A percentile compares a stretch with the other conserved stretches of the same genome.
Conservation (phyloP, 441 rosid species). For the Eutrema salsugineum region DNA sequence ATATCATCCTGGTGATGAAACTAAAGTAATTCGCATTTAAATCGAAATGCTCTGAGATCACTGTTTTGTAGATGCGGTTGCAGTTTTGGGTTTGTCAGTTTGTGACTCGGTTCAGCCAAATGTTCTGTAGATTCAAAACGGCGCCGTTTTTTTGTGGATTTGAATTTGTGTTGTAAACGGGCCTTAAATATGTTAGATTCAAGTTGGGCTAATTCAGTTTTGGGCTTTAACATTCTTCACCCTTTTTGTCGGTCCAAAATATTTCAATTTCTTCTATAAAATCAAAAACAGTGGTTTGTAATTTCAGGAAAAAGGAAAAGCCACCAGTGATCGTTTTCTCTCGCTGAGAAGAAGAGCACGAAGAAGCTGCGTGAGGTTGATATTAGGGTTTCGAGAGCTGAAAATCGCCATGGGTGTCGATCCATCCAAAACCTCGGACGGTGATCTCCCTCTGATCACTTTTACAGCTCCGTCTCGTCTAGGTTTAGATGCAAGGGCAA, state of each 20-base stretch:
- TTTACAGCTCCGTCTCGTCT: constrained; percentile 62
- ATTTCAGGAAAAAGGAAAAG: too few species aligned
- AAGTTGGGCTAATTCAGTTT: too few species aligned
- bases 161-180: too few species aligned
- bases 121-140: too few species aligned
- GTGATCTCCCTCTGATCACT: constrained; percentile 47
- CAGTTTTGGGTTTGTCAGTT: too few species aligned
- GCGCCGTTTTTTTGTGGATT: too few species aligned
- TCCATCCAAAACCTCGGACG: constrained; percentile 35
- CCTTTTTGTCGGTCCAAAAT: too few species aligned
- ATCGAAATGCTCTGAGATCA: neutral
- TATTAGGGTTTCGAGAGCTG: neutral
- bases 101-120: too few species aligned
- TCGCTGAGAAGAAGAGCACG: neutral
- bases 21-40: neutral
- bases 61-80: neutral
- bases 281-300: too few species aligned
- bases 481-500: constrained; percentile 59
- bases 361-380: neutral
- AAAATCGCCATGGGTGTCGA: constrained; percentile 14
- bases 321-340: neutral
- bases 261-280: too few species aligned
- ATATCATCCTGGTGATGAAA: neutral
- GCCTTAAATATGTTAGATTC: too few species aligned
- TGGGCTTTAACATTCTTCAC: too few species aligned